Percentiles rank a stretch among this genome's conserved stretches.
These are phyloP conservation scores for Candida sp. DNA, from an alignment of 1,139 yeast genomes.

Conservation along the genomic window DNA sequence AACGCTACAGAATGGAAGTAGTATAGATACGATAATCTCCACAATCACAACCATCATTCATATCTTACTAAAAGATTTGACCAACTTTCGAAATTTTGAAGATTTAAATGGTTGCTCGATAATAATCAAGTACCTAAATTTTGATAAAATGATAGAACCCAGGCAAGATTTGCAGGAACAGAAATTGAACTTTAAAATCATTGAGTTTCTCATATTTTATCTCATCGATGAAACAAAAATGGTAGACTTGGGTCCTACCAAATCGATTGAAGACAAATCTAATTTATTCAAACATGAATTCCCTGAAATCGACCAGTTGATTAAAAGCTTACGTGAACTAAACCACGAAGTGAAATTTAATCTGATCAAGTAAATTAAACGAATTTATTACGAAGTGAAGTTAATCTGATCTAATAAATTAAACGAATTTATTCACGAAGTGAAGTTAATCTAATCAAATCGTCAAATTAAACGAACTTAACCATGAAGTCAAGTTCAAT, in stretches of 20 bases:
- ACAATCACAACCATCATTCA: conserved; percentile 59
- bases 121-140: conserved; percentile 39
- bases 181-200: conserved; percentile 53
- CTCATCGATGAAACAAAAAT: conserved; percentile 58
- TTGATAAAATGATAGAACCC: conserved; percentile 8
- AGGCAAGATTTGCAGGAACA: conserved; percentile 23
- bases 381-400: background rate
- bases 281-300: conserved; percentile 45
- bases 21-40: conserved; percentile 31
- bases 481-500: too few species aligned
- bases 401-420: background rate
- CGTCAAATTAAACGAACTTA: too few species aligned
- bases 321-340: conserved; percentile 36
- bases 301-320: conserved; percentile 39
- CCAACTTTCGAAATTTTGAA: conserved; percentile 61
- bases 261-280: conserved; percentile 52
- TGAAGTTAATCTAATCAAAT: too few species aligned
- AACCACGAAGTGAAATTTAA: conserved; percentile 9
- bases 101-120: conserved; percentile 52
- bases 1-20: conserved; percentile 14
- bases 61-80: conserved; percentile 54
- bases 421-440: background rate
- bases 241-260: conserved; percentile 13
- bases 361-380: background rate
- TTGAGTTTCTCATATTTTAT: conserved; percentile 72